Conservation (phyloP, 108 stramenopile species). For the Cyclotella atomus region DNA sequence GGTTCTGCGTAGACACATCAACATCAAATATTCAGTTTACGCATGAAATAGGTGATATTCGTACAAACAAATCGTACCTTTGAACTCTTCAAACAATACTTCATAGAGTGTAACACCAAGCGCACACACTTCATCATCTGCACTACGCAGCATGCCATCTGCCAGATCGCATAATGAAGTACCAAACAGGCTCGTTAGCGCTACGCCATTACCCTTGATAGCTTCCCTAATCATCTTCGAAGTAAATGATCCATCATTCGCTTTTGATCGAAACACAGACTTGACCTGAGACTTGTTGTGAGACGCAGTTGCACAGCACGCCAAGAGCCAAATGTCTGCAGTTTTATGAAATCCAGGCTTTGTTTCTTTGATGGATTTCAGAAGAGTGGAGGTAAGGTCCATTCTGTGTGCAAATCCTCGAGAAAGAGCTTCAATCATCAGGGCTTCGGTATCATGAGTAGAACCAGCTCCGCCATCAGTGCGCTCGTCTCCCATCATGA, state of each 20-base stretch:
- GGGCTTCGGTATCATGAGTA: constrained; percentile 12
- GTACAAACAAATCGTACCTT: constrained; percentile 29
- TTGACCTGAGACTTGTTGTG: constrained; percentile 53
- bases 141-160: constrained; percentile 37
- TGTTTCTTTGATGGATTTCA: constrained; percentile 41
- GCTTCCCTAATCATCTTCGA: constrained; percentile 29
- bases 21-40: too few species aligned
- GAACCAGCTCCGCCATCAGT: neutral
- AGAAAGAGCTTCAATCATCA: constrained; percentile 45
- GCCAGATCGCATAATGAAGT: constrained; percentile 45
- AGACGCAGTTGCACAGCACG: constrained; percentile 49
- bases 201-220: constrained; percentile 39
- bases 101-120: constrained; percentile 50
- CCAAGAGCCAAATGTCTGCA: constrained; percentile 55
- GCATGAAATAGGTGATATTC: too few species aligned
- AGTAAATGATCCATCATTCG: constrained; percentile 39
- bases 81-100: constrained; percentile 46
- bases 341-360: constrained; percentile 28
- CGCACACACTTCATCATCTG: constrained; percentile 17
- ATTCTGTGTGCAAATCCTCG: constrained; percentile 43
- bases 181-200: constrained; percentile 33
- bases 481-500: constrained; percentile 1
- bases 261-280: constrained; percentile 38
- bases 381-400: constrained; percentile 38
- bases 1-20: constrained; percentile 12